A percentile compares a stretch with the other conserved stretches of the same genome.
phyloP scores from a whole-genome alignment of 2,329 filamentous ascomycete species.

The Diaporthe ilicicola region DNA sequence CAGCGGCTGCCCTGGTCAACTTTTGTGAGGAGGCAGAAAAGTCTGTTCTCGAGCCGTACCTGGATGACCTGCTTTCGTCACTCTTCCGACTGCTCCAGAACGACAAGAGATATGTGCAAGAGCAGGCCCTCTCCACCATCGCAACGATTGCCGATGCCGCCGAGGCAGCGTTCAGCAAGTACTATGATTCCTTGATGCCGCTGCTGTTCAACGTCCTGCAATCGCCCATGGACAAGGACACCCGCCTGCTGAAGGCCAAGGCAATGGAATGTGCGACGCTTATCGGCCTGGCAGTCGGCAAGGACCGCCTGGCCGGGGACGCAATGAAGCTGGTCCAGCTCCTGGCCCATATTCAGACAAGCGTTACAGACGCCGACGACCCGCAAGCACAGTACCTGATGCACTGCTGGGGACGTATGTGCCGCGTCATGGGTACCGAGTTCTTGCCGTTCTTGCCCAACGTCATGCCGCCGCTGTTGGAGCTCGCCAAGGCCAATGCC shows the following conservation, averaged over 20 bases:
- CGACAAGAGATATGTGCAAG: slow-evolving; percentile 94
- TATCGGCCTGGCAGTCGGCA: slow-evolving; percentile 93
- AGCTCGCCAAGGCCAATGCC: slow-evolving; percentile 92
- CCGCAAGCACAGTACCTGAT: slow-evolving; percentile 96
- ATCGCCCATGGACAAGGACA: slow-evolving; percentile 92
- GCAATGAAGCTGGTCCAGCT: slow-evolving; percentile 88
- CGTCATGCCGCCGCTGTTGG: slow-evolving; percentile 93
- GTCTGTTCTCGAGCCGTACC: slow-evolving; percentile 87
- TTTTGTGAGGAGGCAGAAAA: slow-evolving; percentile 99
- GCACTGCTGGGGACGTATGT: slow-evolving; percentile 99
- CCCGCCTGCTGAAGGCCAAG: slow-evolving; percentile 89
- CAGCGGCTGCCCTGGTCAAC: slow-evolving; percentile 96
- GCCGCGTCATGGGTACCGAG: slow-evolving; percentile 86
- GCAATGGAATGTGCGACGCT: slow-evolving; percentile 99
- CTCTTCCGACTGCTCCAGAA: slow-evolving; percentile 89
- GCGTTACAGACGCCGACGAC: slow-evolving; percentile 89
- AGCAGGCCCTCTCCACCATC: slow-evolving; percentile 96
- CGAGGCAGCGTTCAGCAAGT: slow-evolving; percentile 92
- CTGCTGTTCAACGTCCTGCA: slow-evolving; percentile 88
- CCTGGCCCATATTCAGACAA: slow-evolving; percentile 85
- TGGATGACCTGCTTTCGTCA: slow-evolving; percentile 85
- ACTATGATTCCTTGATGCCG: slow-evolving; percentile 96
- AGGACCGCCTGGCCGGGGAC: slow-evolving; percentile 88
- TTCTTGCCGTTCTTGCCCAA: slow-evolving; percentile 92
- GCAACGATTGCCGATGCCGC: slow-evolving; percentile 99